Base-by-base conservation (phyloP, 2,329 filamentous ascomycete genomes). In the Xylariaceae sp. region DNA sequence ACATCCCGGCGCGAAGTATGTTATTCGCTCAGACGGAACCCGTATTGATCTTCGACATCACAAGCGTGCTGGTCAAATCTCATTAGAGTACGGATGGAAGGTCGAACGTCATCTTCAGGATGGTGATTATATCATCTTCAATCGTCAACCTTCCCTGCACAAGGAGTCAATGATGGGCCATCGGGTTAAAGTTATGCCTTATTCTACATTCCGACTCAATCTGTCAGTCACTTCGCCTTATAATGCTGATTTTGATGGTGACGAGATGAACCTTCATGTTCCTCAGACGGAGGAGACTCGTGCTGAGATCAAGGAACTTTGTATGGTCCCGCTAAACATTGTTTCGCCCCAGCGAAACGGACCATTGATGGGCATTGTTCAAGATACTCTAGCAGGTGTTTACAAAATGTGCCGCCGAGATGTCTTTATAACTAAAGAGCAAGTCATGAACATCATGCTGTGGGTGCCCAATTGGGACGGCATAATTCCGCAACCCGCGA, bases 81-180 rank as follows among this genome's bases (percentile, higher is more conserved):
- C 86, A 54, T 76, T 99, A 34, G 89, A 96, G 67, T 96, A 96
- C 69, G 95, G 95, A 47, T 97, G 92, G 92, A 97, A 96, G 70
- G 95, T 99, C 37, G 94, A 99, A 74, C 87, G 94, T 59, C 94
- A 99, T 73, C 84, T 99, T 61, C 86, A 95, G 66, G 90, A 96
- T 67, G 92, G 92, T 55, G 94, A 99, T 72, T 95, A 90, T 62
- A 97, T 99, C 74, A 91, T 99, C 68, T 99, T 99, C 84, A 99
- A 99, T 72, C 94, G 94, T 80, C 94, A 99, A 70, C 94, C 94
- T 0, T 99, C 94, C 37, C 79, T 99, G 67, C 94, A 99, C 80
- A 99, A 99, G 74, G 94, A 99, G 71, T 99, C 94, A 57, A 99
- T 99, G 94, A 99, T 99, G 95, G 94, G 90, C 72, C 94, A 99